phyloP scores from a whole-genome alignment of 208 protist genomes.

The Acanthamoeba rhysodes region DNA sequence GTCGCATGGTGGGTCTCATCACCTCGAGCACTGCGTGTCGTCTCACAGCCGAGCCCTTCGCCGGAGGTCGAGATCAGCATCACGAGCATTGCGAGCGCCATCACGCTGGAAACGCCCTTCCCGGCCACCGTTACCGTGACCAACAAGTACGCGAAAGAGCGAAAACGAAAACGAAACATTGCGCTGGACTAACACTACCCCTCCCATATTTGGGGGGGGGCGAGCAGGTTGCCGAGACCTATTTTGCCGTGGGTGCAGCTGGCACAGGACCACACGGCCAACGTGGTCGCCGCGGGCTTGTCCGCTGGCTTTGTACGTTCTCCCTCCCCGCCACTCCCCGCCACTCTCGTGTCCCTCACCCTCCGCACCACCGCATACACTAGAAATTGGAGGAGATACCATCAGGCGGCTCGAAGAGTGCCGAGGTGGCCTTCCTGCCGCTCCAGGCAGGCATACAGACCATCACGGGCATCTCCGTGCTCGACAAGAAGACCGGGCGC shows the following conservation, averaged over 20 bases:
- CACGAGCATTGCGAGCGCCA: background rate
- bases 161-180: no score
- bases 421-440: conserved; percentile 13
- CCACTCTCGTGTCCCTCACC: no score
- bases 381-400: conserved; percentile 41
- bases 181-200: no score
- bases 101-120: conserved; percentile 45
- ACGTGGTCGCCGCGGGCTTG: background rate
- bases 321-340: background rate
- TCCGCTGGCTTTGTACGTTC: conserved; percentile 25
- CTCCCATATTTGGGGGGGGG: background rate
- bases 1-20: background rate
- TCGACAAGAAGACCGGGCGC: conserved; percentile 30
- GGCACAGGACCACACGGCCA: background rate
- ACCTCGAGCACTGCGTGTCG: background rate
- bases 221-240: background rate
- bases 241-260: conserved; percentile 38
- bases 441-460: conserved; percentile 7
- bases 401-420: background rate
- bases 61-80: conserved; percentile 20
- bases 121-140: background rate
- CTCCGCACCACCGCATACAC: no score
- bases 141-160: background rate
- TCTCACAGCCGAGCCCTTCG: background rate
- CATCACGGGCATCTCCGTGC: conserved; percentile 46